Evolutionary conservation across 2,329 filamentous ascomycete species (phyloP), one percentile per base, ranked within the genome.

Genomic region (Bipolaris victoriae): DNA sequence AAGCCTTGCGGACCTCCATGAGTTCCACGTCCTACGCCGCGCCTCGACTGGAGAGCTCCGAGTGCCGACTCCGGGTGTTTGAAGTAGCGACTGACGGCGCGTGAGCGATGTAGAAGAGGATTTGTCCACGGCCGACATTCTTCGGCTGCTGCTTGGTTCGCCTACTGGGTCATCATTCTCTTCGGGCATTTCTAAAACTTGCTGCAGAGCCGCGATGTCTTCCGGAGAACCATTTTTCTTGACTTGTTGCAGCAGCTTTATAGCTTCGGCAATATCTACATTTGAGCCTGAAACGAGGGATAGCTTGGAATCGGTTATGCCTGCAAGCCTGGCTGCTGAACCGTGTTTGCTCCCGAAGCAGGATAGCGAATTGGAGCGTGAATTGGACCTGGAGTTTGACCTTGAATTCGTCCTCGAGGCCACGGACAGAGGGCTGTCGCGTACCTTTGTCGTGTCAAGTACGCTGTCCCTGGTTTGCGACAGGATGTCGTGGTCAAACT

Each of bases 211-310:
- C 22, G 79, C 80, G 31, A 82, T 69, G 54, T 82, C 79, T 51
- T 82, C 80, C 1, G 80, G 80, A 5, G 79, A 77, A 1, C 79
- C 80, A 41, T 72, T 80, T 66, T 79, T 81, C 66, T 78, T 80
- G 55, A 82, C 71, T 64, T 82, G 76, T 54, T 82, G 77, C 57
- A 82, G 61, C 35, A 83, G 69, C 26, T 70, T 70, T 37, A 82
- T 78, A 5, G 80, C 80, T 10, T 78, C 74, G 37, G 78, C 77
- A 35, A 82, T 58, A 57, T 83, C 80, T 37, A 81, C 72, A 16
- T 72, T 66, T 39, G 70, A 66, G 24, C 66, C 70, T 3, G 72
- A 70, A 16, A 61, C 63, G 24, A 74, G 59, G 4, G 76, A 77
- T 22, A 70, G 43, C 47, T 70, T 69, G 24, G 72, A 72, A 39